phyloP scores from a whole-genome alignment of 2,329 filamentous ascomycete species.

The Salinomyces thailandicus region DNA sequence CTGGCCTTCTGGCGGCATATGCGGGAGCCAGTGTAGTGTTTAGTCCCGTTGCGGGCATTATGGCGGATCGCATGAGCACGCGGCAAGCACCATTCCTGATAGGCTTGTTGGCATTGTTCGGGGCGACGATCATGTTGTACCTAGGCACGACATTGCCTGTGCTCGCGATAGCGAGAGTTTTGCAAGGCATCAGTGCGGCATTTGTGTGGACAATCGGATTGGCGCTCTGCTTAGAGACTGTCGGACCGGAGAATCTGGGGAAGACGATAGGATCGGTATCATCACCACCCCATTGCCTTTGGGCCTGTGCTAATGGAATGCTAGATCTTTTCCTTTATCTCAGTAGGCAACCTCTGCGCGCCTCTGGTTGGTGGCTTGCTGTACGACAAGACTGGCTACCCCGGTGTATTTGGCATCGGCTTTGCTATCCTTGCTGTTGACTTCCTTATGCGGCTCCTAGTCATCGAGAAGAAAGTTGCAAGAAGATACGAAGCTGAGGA shows the following conservation, averaged over 20 bases:
- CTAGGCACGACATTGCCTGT: conserved; percentile 39
- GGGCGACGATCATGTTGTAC: conserved; percentile 47
- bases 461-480: conserved; percentile 55
- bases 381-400: conserved; percentile 48
- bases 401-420: conserved; percentile 48
- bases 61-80: conserved; percentile 45
- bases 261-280: conserved; percentile 49
- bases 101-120: conserved; percentile 43
- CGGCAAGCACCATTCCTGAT: conserved; percentile 49
- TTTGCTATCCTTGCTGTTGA: conserved; percentile 47
- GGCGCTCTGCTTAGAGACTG: conserved; percentile 49
- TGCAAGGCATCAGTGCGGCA: conserved; percentile 49
- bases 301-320: conserved; percentile 1
- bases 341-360: conserved; percentile 45
- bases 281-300: neutral
- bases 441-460: conserved; percentile 47
- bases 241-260: conserved; percentile 46
- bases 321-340: conserved; percentile 49
- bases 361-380: conserved; percentile 51
- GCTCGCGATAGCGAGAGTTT: conserved; percentile 42
- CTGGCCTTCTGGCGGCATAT: conserved; percentile 44
- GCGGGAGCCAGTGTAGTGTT: conserved; percentile 44
- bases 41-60: conserved; percentile 42
- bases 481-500: conserved; percentile 31
- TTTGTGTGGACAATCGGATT: conserved; percentile 52